Evolutionary conservation across 139 green algal species (phyloP).

Genomic region (Zygnema circumcarinatum): DNA sequence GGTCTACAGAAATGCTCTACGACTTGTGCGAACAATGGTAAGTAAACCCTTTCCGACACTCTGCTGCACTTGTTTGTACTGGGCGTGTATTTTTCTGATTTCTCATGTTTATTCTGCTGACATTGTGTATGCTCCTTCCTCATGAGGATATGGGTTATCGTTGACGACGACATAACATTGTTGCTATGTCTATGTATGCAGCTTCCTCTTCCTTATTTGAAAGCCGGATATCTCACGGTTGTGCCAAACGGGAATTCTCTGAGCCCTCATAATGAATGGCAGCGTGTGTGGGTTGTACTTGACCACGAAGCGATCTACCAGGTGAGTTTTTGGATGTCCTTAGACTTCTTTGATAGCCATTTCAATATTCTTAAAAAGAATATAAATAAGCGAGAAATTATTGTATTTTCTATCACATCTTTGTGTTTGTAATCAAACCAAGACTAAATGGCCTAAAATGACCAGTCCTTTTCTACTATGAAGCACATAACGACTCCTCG

Average conservation of each 20-base stretch:
- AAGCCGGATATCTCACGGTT: constrained; percentile 38
- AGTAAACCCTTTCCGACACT: constrained; percentile 20
- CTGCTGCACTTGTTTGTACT: not conserved
- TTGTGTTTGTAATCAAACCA: too few relatives aligned
- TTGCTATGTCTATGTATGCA: constrained; percentile 8
- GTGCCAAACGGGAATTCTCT: constrained; percentile 39
- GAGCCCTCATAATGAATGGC: constrained; percentile 42
- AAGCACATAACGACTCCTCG: too few relatives aligned
- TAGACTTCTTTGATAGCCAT: too few relatives aligned
- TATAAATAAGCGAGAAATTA: too few relatives aligned
- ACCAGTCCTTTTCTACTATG: too few relatives aligned
- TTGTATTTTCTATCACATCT: too few relatives aligned
- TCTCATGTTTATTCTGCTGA: too few relatives aligned
- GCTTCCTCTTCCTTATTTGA: constrained; percentile 57
- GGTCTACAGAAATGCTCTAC: constrained; percentile 50
- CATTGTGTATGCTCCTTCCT: too few relatives aligned
- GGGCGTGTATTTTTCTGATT: too few relatives aligned
- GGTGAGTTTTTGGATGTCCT: constrained; percentile 15
- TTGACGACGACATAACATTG: not conserved
- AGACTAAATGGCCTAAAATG: too few relatives aligned
- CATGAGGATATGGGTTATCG: not conserved
- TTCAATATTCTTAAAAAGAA: too few relatives aligned
- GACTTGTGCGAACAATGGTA: constrained; percentile 49
- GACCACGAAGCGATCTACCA: constrained; percentile 50
- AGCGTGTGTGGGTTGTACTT: constrained; percentile 45